Evolutionary conservation across 208 protist species (phyloP), one percentile per base, ranked within the genome.

Genomic region (Strigomonas oncopelti): DNA sequence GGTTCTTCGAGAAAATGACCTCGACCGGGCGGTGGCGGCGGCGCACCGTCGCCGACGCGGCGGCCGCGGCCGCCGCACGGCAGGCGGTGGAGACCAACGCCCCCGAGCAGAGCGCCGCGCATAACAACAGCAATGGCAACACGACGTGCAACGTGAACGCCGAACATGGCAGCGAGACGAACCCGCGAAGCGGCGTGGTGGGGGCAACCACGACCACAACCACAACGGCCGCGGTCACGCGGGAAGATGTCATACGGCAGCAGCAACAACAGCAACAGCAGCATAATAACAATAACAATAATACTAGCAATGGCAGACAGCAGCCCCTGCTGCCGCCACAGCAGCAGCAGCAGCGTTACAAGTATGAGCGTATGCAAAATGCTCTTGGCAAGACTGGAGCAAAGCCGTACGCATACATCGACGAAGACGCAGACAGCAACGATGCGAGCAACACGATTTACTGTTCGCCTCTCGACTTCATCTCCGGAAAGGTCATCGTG

Each of bases 381-480:
- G n/a, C n/a, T n/a, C n/a, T n/a, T n/a, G n/a, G n/a, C n/a, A n/a
- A n/a, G n/a, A n/a, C n/a, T n/a, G n/a, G 34, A 4, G 34, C 34
- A 4, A 11, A 11, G 7, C 7, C 34, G 61, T 56, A 45, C 27
- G 24, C 16, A 34, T 42, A 4, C 34, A 42, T 42, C 7, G 34
- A 42, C 7, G 11, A 4, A 4, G 34, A 42, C 34, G 34, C 34
- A 11, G 34, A 42, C 7, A n/a, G n/a, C n/a, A n/a, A n/a, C n/a
- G n/a, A n/a, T n/a, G 34, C 34, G 11, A 42, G 34, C 34, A 42
- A 42, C 34, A 42, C 34, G 7, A 42, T 42, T 11, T 65, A 87
- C 51, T 78, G 89, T 57, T 95, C 90, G 27, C 82, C 91, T 18
- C 65, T 92, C 16, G 88, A 92, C 68, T 96, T 84, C 71, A 75